A percentile compares a stretch with the other conserved stretches of the same genome.
Evolutionary conservation across 345 rosid species (phyloP).

Genomic region (Toxicodendron radicans): DNA sequence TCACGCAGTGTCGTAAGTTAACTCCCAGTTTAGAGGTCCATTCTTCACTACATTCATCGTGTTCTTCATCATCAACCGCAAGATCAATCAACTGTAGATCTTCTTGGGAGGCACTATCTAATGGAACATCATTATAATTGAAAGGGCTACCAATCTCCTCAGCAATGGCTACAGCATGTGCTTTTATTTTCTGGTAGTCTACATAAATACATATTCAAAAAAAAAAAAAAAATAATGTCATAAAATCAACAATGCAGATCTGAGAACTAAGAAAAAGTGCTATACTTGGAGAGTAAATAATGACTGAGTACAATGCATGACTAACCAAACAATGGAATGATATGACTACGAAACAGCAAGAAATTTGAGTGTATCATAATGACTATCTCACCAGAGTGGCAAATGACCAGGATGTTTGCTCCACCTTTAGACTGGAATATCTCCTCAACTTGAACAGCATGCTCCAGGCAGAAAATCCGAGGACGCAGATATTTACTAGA

Average conservation of each 20-base stretch:
- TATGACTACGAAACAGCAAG: neutral
- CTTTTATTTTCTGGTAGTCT: conserved; percentile 94
- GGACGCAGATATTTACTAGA: conserved; percentile 67
- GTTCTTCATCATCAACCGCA: conserved; percentile 74
- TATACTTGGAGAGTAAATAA: neutral
- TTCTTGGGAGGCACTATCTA: conserved; percentile 62
- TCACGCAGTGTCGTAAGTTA: conserved; percentile 76
- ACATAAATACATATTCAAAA: conserved; percentile 22
- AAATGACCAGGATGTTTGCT: conserved; percentile 70
- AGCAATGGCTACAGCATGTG: conserved; percentile 71
- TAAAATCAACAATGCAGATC: conserved; percentile 5
- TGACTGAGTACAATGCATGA: neutral
- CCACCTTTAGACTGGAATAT: conserved; percentile 79
- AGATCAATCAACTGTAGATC: conserved; percentile 81
- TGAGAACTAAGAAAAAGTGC: neutral
- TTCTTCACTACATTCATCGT: conserved; percentile 57
- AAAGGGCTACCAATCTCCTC: conserved; percentile 70
- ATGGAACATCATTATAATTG: conserved; percentile 56
- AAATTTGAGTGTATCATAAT: neutral
- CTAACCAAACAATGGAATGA: neutral
- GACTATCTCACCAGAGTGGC: conserved; percentile 82
- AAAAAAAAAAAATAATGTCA: neutral
- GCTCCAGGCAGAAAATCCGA: conserved; percentile 94
- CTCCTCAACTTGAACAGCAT: conserved; percentile 75
- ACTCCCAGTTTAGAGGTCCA: conserved; percentile 91